Conservation (phyloP, 495 filamentous ascomycete species). For the Xanthoparmelia taractica region DNA sequence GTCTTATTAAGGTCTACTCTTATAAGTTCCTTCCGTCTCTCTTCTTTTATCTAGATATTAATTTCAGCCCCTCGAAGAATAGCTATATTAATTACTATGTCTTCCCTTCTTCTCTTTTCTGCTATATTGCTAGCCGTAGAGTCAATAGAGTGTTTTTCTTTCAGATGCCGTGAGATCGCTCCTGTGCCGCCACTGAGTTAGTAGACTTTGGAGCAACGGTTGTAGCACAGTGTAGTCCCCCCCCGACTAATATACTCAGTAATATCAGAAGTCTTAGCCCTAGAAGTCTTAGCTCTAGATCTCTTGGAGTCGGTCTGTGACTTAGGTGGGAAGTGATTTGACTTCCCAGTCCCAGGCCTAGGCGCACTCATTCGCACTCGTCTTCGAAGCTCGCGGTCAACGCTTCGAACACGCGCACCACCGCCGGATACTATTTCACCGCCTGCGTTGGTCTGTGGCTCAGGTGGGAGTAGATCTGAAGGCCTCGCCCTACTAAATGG, state of each 20-base stretch:
- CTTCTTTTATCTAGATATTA: neutral
- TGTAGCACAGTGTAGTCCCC: neutral
- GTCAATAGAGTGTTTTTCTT: neutral
- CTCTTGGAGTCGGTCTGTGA: no score
- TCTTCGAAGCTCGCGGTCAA: no score
- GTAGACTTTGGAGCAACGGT: slow-evolving; percentile 1
- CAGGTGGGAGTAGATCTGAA: no score
- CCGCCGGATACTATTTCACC: no score
- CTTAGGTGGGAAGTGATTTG: no score
- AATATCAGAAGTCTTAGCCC: neutral
- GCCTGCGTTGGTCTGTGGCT: no score
- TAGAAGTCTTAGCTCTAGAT: no score
- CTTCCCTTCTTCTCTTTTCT: neutral
- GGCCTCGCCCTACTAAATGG: no score
- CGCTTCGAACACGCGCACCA: no score
- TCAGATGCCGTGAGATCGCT: neutral
- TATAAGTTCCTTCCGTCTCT: neutral
- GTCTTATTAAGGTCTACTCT: neutral
- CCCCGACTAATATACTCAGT: neutral
- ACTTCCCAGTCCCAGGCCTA: no score
- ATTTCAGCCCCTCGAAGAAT: neutral
- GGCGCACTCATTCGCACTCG: no score
- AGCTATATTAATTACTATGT: neutral
- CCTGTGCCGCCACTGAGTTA: neutral
- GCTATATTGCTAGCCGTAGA: neutral